Base-by-base conservation (phyloP, 1,284 basidiomycete genomes). In the Neolentinus lepideus region DNA sequence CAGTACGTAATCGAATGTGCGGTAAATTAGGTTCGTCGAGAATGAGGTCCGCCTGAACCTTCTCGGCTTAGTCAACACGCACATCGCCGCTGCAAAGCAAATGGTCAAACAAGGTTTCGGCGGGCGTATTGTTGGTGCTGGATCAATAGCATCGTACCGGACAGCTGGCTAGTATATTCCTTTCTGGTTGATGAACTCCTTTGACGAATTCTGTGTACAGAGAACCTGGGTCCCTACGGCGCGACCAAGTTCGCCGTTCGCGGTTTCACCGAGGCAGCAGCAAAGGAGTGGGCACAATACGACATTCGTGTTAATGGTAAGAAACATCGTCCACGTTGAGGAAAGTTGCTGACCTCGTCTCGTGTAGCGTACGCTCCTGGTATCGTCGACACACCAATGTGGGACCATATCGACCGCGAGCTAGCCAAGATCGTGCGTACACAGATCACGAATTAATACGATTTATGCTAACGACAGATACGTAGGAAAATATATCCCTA, bases 71-170 rank as follows among this genome's bases (percentile, higher is more conserved):
- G 12, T 31, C 6, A 69, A 69, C 62, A 69, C 67, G 14, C 64
- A 71, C 61, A 69, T 68, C 59, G 67, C 67, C 1, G 71, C 73
- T 0, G 76, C 75, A 29, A 60, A 63, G 58, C 71, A 72, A 57
- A 77, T 76, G 74, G 69, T 77, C 38, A 66, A 66, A 58, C 73
- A 78, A 59, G 74, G 71, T 26, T 64, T 59, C 8, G 70, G 75
- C 2, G 73, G 75, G 1, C 64, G 73, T 52, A 69, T 76, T 35
- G 64, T 77, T 38, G 74, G 72, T 54, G 69, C 70, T 16, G 66
- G 67, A 3, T 71, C 67, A 2, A 64, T 69, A 51, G 64, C 67
- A 3, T 67, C 66, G n/a, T 68, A 69, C 60, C 67, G 67, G 31
- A 68, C 67, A 16, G 65, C 66, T n/a, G 62, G 62, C 59, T 29